Base-by-base conservation (phyloP, 352 stramenopile species). In the Pythium inflatum region DNA sequence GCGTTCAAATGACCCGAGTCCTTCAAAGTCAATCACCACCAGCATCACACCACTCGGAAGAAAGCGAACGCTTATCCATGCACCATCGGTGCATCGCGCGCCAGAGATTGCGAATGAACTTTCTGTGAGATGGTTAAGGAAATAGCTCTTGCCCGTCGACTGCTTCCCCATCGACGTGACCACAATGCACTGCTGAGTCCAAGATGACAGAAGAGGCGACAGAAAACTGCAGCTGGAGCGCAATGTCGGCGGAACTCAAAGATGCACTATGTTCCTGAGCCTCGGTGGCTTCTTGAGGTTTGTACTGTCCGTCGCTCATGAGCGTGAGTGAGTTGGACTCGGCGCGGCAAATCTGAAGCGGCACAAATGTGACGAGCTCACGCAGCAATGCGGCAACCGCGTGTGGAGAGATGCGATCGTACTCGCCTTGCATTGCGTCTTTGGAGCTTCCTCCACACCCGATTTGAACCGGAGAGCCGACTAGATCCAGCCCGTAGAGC, bases 131-230 rank as follows among this genome's bases (percentile, higher is more conserved):
- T 92, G 86, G 36, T 94, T 94, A 0, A 94, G 49, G 25, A 90
- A 92, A 51, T 92, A 94, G 49, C 83, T 91, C 50, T 93, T 92
- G 5, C 86, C 86, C 2, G 86, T 93, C 2, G 86, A 93, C 48
- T 93, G 86, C 33, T 91, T 89, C 3, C 81, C 81, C 81, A 89
- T 89, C 1, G 77, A 89, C 22, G 81, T 86, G 30, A 89, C 72
- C 25, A 87, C 79, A 13, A 87, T 59, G 48, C 81, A 89, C 22
- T 65, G 63, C 33, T 70, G 62, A 60, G 55, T 68, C 81, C 81
- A 89, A 6, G 79, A 73, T 20, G 50, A 56, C 3, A 89, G 40
- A 1, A 89, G 28, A 13, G 79, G 73, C 5, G 81, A 87, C 9
- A 87, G 40, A 2, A 48, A 55, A 68, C 5, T 50, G 61, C 7